Evolutionary conservation across 805 yeast species (phyloP), one percentile per base, ranked within the genome.

Genomic region (Candida chilensis): DNA sequence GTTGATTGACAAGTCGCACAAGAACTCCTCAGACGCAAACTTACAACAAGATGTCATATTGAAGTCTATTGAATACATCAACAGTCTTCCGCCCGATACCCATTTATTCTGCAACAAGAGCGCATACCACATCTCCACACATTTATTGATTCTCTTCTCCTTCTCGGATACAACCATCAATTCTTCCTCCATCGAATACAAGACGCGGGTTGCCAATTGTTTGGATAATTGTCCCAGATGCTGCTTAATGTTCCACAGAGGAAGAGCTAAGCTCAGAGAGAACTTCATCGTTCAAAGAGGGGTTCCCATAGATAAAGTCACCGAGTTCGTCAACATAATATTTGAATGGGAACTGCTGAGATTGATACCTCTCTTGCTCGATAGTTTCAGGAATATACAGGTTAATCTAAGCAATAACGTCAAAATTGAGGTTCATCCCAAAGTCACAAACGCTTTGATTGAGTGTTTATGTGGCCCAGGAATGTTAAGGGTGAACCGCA

Each of bases 71-170:
- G 47, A 54, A 27, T 53, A 52, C 33, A 39, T 62, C 8, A 44
- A 56, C 4, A 35, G 40, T 19, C 35, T 52, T 16, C 47, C 52
- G 5, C 38, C 38, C 11, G 50, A 46, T 16, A 41, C 34, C 24
- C 83, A 79, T 38, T 51, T 71, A 41, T 80, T 76, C 46, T 78
- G 87, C 49, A 70, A 75, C 41, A 55, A 56, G 6, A 48, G 48
- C 18, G 54, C 69, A 35, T 56, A 54, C 25, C 67, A 72, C 3
- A 59, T 74, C 14, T 58, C 79, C 7, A 60, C 67, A 10, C 77
- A 77, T 43, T 54, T 68, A 7, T 48, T 79, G 32, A 69, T 80
- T 11, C 53, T 76, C 35, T 77, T 78, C 45, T 76, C 87, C 3
- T 76, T 78, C 41, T 63, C 64, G 3, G 69, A 61, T n/a, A n/a